These are phyloP conservation scores for Verticillium nubilum DNA, from an alignment of 2,329 filamentous ascomycete genomes.

Conservation along the genomic window DNA sequence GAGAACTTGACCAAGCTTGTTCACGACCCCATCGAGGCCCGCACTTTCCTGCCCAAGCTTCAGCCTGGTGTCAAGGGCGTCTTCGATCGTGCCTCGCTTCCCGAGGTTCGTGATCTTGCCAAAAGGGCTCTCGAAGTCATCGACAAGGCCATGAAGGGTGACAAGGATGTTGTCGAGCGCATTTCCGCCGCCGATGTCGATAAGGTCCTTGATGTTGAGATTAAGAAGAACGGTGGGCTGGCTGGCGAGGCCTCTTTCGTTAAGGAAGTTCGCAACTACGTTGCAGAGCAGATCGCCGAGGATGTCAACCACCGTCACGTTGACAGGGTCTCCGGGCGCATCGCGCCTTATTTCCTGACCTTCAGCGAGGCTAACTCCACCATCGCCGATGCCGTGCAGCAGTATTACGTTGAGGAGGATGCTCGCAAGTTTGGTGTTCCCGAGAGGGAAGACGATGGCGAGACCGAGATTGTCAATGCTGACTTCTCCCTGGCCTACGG, in stretches of 20 bases:
- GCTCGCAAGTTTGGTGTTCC: conserved; percentile 80
- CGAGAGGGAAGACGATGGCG: conserved; percentile 82
- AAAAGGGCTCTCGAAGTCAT: conserved; percentile 79
- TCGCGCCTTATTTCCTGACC: conserved; percentile 70
- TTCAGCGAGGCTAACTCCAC: conserved; percentile 59
- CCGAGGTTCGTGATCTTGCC: conserved; percentile 89
- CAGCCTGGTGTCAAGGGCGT: conserved; percentile 90
- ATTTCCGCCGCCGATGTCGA: conserved; percentile 68
- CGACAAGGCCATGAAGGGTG: conserved; percentile 82
- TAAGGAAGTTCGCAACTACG: conserved; percentile 64
- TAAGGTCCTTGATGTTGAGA: conserved; percentile 67
- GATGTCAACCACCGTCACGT: conserved; percentile 80
- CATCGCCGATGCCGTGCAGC: conserved; percentile 68
- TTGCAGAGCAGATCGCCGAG: conserved; percentile 80
- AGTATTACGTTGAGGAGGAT: conserved; percentile 78
- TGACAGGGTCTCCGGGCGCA: conserved; percentile 61
- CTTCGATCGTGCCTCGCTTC: conserved; percentile 80
- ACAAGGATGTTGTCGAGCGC: conserved; percentile 60
- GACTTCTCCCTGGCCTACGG: conserved; percentile 97
- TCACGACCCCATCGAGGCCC: conserved; percentile 88
- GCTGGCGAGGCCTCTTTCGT: conserved; percentile 59
- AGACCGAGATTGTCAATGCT: conserved; percentile 94
- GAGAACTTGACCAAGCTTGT: conserved; percentile 98
- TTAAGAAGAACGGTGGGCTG: conserved; percentile 64
- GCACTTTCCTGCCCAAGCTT: conserved; percentile 91